Evolutionary conservation across 1,284 basidiomycete species (phyloP), one percentile per base, ranked within the genome.

Genomic region (Moniliophthora roreri): DNA sequence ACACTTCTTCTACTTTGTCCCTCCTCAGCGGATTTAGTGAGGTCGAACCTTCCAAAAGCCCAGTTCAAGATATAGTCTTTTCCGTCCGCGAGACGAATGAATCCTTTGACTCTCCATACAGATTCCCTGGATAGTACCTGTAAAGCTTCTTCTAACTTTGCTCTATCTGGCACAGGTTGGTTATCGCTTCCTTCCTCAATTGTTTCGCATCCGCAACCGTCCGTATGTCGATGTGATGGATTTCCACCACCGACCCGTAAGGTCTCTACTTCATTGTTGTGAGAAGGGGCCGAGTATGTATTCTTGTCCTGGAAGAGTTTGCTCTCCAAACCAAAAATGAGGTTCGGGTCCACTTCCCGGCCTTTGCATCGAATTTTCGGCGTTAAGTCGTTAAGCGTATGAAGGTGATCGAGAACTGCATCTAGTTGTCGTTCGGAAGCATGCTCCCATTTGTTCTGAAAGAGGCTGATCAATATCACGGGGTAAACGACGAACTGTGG

Each of bases 391-490:
- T 95, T 96, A 47, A 96, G 78, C 18, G 91, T 93, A 68, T 89
- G 79, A n/a, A 96, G 78, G 57, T 91, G 88, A 67, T 96, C 93
- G 45, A 93, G 70, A 24, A 95, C 87, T 50, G 82, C 73, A 67
- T 95, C 93, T 46, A 93, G 76, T 35, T 84, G 76, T 28, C 87
- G 82, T 56, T 92, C 91, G 8, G 86, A 79, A 40, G 91, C 77
- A 54, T 88, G 81, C 60, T 95, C 91, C 85, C 88, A 93, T 77
- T 96, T 95, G 63, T 93, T 93, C 82, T 92, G 63, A 13, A 48
- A n/a, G 16, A 34, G 10, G 23, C 23, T 26, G 18, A 7, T 26
- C 13, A 32, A 23, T 28, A 32, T 21, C 20, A 51, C 46, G 60
- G 24, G 49, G 26, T 55, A 38, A 58, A 34, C 21, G 40, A 28